These are phyloP conservation scores for Hamamelis virginiana DNA, from an alignment of 164 flowering plant species.

Conservation along the genomic window DNA sequence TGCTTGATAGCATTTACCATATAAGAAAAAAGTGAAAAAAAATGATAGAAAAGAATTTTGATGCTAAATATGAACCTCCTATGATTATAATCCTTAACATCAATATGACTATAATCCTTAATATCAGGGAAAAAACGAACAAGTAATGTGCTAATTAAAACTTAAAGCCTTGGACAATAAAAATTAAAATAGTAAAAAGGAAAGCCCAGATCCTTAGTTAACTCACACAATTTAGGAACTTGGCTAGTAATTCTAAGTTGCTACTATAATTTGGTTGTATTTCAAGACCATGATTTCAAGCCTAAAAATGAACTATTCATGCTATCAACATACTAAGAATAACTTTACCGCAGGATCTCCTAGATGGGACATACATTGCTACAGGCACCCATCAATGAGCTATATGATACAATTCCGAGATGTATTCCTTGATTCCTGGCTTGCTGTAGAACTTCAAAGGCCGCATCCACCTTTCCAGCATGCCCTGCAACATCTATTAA, in stretches of 20 bases:
- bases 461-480: conserved; percentile 82
- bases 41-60: too few species aligned
- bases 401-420: conserved; percentile 70
- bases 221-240: too few species aligned
- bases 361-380: conserved; percentile 63
- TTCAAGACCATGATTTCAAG: neutral
- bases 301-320: neutral
- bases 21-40: neutral
- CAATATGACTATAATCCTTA: too few species aligned
- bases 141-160: neutral
- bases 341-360: neutral
- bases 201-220: neutral
- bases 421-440: conserved; percentile 51
- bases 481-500: conserved; percentile 92
- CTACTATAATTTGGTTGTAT: too few species aligned
- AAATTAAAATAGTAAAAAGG: too few species aligned
- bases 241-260: too few species aligned
- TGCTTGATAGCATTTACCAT: neutral
- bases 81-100: neutral
- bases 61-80: neutral
- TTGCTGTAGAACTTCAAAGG: conserved; percentile 62
- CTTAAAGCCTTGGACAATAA: neutral
- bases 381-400: conserved; percentile 99
- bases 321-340: neutral
- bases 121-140: too few species aligned